phyloP scores from a whole-genome alignment of 192 early-diverging fungal genomes.

The Chytriomyces hyalinus region DNA sequence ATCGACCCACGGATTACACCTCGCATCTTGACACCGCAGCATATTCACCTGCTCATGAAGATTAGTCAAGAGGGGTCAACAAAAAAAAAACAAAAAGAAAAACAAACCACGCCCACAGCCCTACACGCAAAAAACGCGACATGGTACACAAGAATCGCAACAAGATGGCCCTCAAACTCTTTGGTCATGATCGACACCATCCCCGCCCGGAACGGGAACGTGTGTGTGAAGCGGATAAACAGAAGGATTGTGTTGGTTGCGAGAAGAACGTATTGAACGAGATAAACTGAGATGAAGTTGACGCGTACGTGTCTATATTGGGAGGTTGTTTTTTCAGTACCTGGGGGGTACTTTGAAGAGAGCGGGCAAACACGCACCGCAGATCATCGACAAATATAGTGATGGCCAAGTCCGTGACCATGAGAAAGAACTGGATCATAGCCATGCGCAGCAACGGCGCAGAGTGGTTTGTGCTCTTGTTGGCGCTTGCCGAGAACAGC shows the following conservation, averaged over 20 bases:
- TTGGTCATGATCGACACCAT: constrained; percentile 49
- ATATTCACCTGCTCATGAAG: constrained; percentile 32
- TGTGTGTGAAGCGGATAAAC: constrained; percentile 52
- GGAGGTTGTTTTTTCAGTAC: not conserved
- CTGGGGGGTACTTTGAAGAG: too few species aligned
- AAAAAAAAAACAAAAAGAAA: too few species aligned
- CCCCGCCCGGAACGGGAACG: constrained; percentile 55
- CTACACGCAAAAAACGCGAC: constrained; percentile 38
- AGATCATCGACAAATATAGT: constrained; percentile 48
- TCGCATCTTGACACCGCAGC: constrained; percentile 30
- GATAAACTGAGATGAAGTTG: constrained; percentile 47
- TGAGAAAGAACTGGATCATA: constrained; percentile 40
- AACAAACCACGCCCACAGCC: constrained; percentile 45
- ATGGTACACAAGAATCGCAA: constrained; percentile 35
- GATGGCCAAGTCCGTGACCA: constrained; percentile 39
- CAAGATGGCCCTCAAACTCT: constrained; percentile 47
- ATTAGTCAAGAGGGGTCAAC: too few species aligned
- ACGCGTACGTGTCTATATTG: constrained; percentile 32
- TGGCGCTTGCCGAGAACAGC: constrained; percentile 6
- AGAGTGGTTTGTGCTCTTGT: constrained; percentile 16
- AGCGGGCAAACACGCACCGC: too few species aligned
- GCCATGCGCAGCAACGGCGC: constrained; percentile 34
- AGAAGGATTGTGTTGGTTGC: constrained; percentile 48
- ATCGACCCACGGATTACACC: constrained; percentile 45
- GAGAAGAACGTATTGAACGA: constrained; percentile 48